Base-by-base conservation (phyloP, 2,329 filamentous ascomycete species). In the Botryotinia calthae region DNA sequence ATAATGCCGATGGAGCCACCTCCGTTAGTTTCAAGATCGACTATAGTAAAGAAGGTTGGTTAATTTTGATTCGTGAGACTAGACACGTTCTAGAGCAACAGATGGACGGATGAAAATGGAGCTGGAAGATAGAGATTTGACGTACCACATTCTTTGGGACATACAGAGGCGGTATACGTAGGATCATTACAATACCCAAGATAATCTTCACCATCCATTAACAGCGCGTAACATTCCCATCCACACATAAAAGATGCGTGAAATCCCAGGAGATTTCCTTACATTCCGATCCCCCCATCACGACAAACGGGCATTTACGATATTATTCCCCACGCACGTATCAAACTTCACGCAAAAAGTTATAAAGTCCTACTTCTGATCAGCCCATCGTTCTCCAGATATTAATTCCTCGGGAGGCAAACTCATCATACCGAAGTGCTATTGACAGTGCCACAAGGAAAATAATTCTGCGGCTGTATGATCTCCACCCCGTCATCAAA, bases 151-250 rank as follows among this genome's bases (percentile, higher is more conserved):
- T 70, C 42, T 6, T 18, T 70, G 25, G 42, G 56, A 18, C 56
- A 70, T 2, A 62, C 68, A 2, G 68, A 63, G 8, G 56, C 40
- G n/a, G 68, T 63, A 48, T 70, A 63, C 1, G 68, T 70, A 18
- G 68, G 68, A 40, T 70, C 68, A 51, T 63, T 70, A 28, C 58
- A 64, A 42, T 70, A 64, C 22, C 58, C 68, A 12, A 64, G 42
- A 63, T 64, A 64, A 63, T 70, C 68, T 70, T 42, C 12, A 25
- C 20, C 9, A 20, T 16, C 4, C n/a, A 8, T 46, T 5, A 62
- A 44, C 22, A 9, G 9, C 18, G 20, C 37, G 44, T 18, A 12
- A 51, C 28, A n/a, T 22, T 12, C 22, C 16, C 31, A 12, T 25
- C 10, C 18, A 9, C 20, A 16, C 31, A 20, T 37, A 9, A 37